phyloP scores from a whole-genome alignment of 2,329 filamentous ascomycete species.

The Blastomyces silverae region DNA sequence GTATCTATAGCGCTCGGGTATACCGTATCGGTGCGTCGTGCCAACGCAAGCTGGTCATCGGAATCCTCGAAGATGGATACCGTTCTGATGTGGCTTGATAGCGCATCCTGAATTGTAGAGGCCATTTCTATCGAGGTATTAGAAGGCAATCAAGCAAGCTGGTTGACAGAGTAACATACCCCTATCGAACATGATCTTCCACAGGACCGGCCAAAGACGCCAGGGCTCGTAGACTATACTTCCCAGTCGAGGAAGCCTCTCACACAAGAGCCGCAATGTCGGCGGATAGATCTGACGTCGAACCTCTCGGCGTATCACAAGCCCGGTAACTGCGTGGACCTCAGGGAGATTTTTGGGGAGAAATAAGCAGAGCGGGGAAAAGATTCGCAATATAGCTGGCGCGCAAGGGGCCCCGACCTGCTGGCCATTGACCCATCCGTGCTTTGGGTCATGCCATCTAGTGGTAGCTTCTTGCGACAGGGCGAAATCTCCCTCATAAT shows the following conservation, averaged over 20 bases:
- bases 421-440: not conserved
- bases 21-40: too few species aligned
- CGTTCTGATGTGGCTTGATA: too few species aligned
- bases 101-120: too few species aligned
- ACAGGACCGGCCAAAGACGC: slow-evolving; percentile 16
- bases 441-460: not conserved
- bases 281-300: not conserved
- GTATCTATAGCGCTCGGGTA: too few species aligned
- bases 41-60: too few species aligned
- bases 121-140: too few species aligned
- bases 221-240: slow-evolving; percentile 33
- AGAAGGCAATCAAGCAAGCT: too few species aligned
- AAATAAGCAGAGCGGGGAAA: not conserved
- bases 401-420: not conserved
- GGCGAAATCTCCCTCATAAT: not conserved
- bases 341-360: not conserved
- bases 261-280: slow-evolving; percentile 20
- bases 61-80: too few species aligned
- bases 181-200: too few species aligned
- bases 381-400: not conserved
- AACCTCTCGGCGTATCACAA: not conserved
- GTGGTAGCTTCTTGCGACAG: too few species aligned
- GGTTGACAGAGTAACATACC: too few species aligned
- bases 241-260: slow-evolving; percentile 27
- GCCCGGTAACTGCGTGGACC: not conserved